These are phyloP conservation scores for Xeromyces bisporus DNA, from an alignment of 495 filamentous ascomycete species.

Conservation along the genomic window DNA sequence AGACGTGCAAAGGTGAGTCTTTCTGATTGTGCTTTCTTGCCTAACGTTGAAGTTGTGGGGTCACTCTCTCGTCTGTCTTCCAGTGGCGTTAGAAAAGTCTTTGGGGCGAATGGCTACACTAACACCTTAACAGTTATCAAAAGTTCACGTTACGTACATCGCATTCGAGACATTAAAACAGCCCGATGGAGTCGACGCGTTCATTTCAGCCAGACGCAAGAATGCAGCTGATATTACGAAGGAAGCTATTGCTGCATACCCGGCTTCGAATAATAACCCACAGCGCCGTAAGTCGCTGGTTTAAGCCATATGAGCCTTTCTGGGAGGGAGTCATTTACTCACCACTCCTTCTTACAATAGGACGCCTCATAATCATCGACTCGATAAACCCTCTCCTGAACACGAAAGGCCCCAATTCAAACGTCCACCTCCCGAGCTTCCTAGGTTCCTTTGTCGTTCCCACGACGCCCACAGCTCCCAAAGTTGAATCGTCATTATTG, in stretches of 20 bases:
- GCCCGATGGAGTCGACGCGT: constrained; percentile 36
- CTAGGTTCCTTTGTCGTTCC: constrained; percentile 21
- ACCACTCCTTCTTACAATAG: constrained; percentile 12
- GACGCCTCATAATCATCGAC: constrained; percentile 30
- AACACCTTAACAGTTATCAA: constrained; percentile 24
- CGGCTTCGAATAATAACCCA: constrained; percentile 13
- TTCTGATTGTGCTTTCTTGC: background rate
- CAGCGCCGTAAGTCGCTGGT: constrained; percentile 21
- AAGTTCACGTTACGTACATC: constrained; percentile 52
- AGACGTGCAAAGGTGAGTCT: constrained; percentile 49
- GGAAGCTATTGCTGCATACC: constrained; percentile 21
- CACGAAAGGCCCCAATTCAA: constrained; percentile 11
- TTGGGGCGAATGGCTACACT: background rate
- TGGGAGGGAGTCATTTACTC: no score
- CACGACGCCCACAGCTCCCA: constrained; percentile 7
- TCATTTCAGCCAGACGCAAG: constrained; percentile 47
- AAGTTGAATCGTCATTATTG: constrained; percentile 24
- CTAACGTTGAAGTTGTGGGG: no score
- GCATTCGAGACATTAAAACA: constrained; percentile 58
- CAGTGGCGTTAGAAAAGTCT: background rate
- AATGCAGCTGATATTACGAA: constrained; percentile 40
- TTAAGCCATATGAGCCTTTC: no score
- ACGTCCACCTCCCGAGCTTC: constrained; percentile 22
- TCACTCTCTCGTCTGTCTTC: no score
- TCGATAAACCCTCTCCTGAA: constrained; percentile 25